phyloP scores from a whole-genome alignment of 164 flowering plant genomes.

The Piper betle region DNA sequence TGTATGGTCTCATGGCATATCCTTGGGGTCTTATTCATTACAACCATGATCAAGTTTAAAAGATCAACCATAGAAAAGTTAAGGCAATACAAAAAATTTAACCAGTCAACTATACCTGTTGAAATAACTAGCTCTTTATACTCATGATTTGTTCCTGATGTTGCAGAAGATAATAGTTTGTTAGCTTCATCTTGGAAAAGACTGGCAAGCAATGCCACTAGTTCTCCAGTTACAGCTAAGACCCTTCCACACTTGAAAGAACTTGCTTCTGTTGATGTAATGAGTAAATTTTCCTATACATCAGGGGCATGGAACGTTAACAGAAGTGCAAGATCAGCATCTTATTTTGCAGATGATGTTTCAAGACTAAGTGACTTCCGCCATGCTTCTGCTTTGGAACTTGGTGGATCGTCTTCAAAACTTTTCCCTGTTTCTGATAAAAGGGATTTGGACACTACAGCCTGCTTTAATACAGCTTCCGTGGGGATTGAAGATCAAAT shows the following conservation, averaged over 20 bases:
- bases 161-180: constrained; percentile 7
- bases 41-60: no score
- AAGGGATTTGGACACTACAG: constrained; percentile 2
- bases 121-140: no score
- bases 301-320: constrained; percentile 12
- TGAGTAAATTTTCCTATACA: constrained; percentile 9
- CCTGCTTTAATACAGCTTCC: constrained; percentile 6
- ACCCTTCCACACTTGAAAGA: constrained; percentile 11
- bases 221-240: constrained; percentile 13
- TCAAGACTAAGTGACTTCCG: constrained; percentile 12
- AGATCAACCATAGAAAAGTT: no score
- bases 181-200: constrained; percentile 22
- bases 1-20: no score
- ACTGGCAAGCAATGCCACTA: constrained; percentile 9
- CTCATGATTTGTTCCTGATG: constrained; percentile 5
- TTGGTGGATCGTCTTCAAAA: constrained; percentile 12
- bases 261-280: constrained; percentile 1
- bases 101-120: constrained; percentile 5
- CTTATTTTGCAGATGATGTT: constrained; percentile 11
- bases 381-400: constrained; percentile 9
- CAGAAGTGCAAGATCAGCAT: constrained; percentile 8
- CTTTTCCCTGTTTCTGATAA: constrained; percentile 16
- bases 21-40: no score
- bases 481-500: constrained; percentile 4
- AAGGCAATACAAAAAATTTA: background rate